phyloP scores from a whole-genome alignment of 2,329 filamentous ascomycete species.

The Cercospora sojina region DNA sequence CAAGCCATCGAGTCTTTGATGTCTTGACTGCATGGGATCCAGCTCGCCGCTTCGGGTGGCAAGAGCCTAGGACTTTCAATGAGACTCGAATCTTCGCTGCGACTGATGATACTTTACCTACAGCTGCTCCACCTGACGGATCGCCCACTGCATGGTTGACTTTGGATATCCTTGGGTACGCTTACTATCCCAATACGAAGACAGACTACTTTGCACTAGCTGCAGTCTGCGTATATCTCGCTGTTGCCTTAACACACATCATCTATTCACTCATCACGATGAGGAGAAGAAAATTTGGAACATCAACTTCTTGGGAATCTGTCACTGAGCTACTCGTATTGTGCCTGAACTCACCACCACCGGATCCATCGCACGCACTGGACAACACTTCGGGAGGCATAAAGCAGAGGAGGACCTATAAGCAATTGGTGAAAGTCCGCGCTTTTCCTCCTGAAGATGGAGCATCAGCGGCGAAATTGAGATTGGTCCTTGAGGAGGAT shows the following conservation, averaged over 20 bases:
- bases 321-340: background rate
- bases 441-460: background rate
- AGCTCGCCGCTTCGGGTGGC: background rate
- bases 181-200: background rate
- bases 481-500: background rate
- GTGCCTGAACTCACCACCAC: background rate
- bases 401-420: background rate
- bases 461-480: background rate
- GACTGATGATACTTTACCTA: background rate
- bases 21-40: background rate
- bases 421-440: background rate
- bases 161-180: background rate
- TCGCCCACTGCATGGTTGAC: background rate
- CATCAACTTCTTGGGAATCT: background rate
- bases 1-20: background rate
- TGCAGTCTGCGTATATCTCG: background rate
- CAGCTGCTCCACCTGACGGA: background rate
- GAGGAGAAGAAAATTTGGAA: background rate
- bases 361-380: background rate
- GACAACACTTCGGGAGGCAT: background rate
- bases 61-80: background rate
- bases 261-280: background rate
- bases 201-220: background rate
- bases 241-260: background rate
- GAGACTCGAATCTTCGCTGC: background rate